Evolutionary conservation across 2,329 filamentous ascomycete species (phyloP).

Genomic region (Talaromyces sp.): DNA sequence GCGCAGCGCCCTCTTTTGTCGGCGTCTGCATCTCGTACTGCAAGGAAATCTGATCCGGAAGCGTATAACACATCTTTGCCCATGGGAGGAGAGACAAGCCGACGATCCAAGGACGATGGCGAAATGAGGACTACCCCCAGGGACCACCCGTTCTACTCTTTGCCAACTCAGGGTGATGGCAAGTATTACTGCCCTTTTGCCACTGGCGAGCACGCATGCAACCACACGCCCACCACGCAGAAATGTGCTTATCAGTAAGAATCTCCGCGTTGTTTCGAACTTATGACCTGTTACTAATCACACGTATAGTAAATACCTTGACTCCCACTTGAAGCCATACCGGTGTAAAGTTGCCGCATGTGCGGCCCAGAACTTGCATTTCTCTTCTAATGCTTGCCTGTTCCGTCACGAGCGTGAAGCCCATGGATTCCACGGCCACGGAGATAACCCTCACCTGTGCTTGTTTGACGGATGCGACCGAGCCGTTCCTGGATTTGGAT

Average conservation of each 20-base stretch:
- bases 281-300: slow-evolving; percentile 19
- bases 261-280: not conserved
- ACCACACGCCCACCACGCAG: slow-evolving; percentile 88
- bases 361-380: slow-evolving; percentile 80
- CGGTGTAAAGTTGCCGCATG: slow-evolving; percentile 84
- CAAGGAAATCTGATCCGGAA: slow-evolving; percentile 34
- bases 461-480: slow-evolving; percentile 83
- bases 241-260: slow-evolving; percentile 99
- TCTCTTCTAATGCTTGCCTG: slow-evolving; percentile 92
- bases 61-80: slow-evolving; percentile 29
- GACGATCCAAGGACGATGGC: slow-evolving; percentile 33
- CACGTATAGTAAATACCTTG: slow-evolving; percentile 77
- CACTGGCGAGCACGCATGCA: slow-evolving; percentile 64
- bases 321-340: slow-evolving; percentile 95
- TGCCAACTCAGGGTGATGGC: slow-evolving; percentile 58
- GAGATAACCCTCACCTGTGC: slow-evolving; percentile 88
- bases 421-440: slow-evolving; percentile 91
- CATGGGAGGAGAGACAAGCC: slow-evolving; percentile 29
- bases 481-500: slow-evolving; percentile 75
- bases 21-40: slow-evolving; percentile 26
- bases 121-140: slow-evolving; percentile 37
- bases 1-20: slow-evolving; percentile 33
- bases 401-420: slow-evolving; percentile 94
- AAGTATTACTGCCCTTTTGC: slow-evolving; percentile 92
- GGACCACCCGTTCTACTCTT: slow-evolving; percentile 39